Percentiles rank a stretch among this genome's conserved stretches.
These are phyloP conservation scores for Clarireedia sp. DNA, from an alignment of 2,329 filamentous ascomycete genomes.

Conservation along the genomic window DNA sequence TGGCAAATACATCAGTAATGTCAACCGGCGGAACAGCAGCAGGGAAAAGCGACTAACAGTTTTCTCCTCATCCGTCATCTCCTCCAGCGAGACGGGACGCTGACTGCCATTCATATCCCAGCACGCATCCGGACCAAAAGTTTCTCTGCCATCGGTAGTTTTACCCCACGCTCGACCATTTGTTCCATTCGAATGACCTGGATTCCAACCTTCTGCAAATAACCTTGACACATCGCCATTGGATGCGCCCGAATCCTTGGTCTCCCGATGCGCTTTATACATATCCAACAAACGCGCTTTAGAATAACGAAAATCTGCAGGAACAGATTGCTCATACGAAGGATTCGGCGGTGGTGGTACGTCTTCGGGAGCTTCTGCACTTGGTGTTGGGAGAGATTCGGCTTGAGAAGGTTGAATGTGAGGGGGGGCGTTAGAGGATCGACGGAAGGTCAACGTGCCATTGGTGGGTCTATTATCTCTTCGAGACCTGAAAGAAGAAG, in stretches of 20 bases:
- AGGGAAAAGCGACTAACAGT: slow-evolving; percentile 38
- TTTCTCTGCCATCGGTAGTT: slow-evolving; percentile 64
- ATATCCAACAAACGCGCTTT: slow-evolving; percentile 62
- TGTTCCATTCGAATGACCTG: slow-evolving; percentile 58
- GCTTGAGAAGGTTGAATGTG: slow-evolving; percentile 28
- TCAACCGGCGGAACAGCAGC: slow-evolving; percentile 1
- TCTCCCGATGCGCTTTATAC: slow-evolving; percentile 47
- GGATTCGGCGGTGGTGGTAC: slow-evolving; percentile 30
- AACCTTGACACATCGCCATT: slow-evolving; percentile 57
- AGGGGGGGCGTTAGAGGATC: slow-evolving; percentile 52
- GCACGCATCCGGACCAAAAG: slow-evolving; percentile 80
- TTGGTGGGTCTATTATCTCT: slow-evolving; percentile 51
- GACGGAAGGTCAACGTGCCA: slow-evolving; percentile 53
- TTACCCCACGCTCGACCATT: slow-evolving; percentile 66
- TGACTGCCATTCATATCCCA: slow-evolving; percentile 71
- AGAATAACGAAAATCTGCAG: slow-evolving; percentile 28
- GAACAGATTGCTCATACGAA: slow-evolving; percentile 33
- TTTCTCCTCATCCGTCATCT: slow-evolving; percentile 58
- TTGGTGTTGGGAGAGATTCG: slow-evolving; percentile 18
- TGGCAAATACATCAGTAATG: slow-evolving; percentile 34
- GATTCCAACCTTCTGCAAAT: slow-evolving; percentile 73
- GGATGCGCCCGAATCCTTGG: slow-evolving; percentile 35
- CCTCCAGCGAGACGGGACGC: slow-evolving; percentile 63
- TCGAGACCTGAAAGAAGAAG: slow-evolving; percentile 41
- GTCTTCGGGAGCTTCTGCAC: slow-evolving; percentile 17